A percentile compares a stretch with the other conserved stretches of the same genome.
phyloP scores from a whole-genome alignment of 148 eudicot genomes.

The Spergularia bocconei region DNA sequence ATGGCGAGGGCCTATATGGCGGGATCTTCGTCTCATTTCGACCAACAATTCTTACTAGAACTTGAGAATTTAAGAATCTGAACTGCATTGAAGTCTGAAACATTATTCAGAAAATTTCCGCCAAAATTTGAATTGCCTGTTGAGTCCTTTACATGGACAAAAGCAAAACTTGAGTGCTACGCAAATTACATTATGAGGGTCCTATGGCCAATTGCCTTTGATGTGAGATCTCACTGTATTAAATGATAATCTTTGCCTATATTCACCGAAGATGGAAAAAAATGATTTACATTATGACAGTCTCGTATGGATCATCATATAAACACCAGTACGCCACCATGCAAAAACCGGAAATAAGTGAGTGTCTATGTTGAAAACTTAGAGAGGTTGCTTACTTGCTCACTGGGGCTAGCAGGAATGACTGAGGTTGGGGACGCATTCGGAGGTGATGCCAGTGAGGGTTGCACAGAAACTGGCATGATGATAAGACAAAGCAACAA shows the following conservation, averaged over 20 bases:
- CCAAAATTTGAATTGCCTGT: too few relatives aligned
- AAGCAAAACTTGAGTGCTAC: too few relatives aligned
- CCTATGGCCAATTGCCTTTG: too few relatives aligned
- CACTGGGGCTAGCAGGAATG: slow-evolving; percentile 59
- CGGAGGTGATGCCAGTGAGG: slow-evolving; percentile 53
- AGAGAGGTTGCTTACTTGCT: slow-evolving; percentile 11
- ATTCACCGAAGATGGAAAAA: neutral
- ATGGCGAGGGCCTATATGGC: too few relatives aligned
- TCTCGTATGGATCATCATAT: neutral
- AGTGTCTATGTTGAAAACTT: neutral
- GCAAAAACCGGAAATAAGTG: neutral
- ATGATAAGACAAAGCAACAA: slow-evolving; percentile 15
- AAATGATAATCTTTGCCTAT: neutral
- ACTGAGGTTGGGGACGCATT: slow-evolving; percentile 57
- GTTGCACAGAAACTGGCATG: slow-evolving; percentile 39
- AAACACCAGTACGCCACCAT: neutral
- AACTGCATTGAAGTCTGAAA: too few relatives aligned
- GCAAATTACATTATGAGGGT: too few relatives aligned
- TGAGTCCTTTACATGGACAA: too few relatives aligned
- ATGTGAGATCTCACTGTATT: too few relatives aligned
- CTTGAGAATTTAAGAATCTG: too few relatives aligned
- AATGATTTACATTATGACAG: neutral
- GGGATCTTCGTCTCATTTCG: too few relatives aligned
- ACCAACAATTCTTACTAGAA: too few relatives aligned
- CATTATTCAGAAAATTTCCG: too few relatives aligned